Conservation (phyloP, 768 basidiomycete genomes). For the Rhizopogon sp. region DNA sequence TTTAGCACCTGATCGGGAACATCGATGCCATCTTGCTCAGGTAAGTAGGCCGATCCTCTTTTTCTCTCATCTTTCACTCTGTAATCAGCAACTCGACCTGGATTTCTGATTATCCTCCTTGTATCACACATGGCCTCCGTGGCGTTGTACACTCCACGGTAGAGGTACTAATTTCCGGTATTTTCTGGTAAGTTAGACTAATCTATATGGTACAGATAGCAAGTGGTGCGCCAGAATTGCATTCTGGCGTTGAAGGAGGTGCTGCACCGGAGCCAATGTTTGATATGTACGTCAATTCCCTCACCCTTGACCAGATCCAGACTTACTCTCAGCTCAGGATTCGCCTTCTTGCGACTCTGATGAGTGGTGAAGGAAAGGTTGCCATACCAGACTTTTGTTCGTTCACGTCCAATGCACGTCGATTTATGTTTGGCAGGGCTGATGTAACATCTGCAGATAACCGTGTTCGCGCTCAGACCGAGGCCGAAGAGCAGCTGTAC, state of each 20-base stretch:
- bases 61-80: neutral
- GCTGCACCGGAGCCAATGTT: constrained; percentile 85
- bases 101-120: constrained; percentile 90
- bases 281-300: constrained; percentile 61
- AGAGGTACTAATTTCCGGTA: constrained; percentile 39
- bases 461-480: constrained; percentile 61
- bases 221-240: constrained; percentile 72
- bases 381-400: constrained; percentile 80
- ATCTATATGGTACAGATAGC: constrained; percentile 44
- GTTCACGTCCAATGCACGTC: constrained; percentile 23
- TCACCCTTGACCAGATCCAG: neutral
- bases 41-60: constrained; percentile 28
- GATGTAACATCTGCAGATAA: constrained; percentile 49
- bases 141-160: constrained; percentile 89
- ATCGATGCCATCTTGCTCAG: constrained; percentile 89
- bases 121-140: constrained; percentile 91
- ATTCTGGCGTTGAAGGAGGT: constrained; percentile 94
- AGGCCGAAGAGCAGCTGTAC: constrained; percentile 66
- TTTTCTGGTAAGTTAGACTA: neutral
- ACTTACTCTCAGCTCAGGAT: constrained; percentile 44
- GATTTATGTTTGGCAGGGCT: neutral
- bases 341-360: constrained; percentile 68
- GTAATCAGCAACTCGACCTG: constrained; percentile 85
- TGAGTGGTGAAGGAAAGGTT: constrained; percentile 52
- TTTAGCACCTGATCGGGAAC: constrained; percentile 72